Evolutionary conservation across 495 filamentous ascomycete genomes (phyloP).

Genomic region (Talaromyces liani): DNA sequence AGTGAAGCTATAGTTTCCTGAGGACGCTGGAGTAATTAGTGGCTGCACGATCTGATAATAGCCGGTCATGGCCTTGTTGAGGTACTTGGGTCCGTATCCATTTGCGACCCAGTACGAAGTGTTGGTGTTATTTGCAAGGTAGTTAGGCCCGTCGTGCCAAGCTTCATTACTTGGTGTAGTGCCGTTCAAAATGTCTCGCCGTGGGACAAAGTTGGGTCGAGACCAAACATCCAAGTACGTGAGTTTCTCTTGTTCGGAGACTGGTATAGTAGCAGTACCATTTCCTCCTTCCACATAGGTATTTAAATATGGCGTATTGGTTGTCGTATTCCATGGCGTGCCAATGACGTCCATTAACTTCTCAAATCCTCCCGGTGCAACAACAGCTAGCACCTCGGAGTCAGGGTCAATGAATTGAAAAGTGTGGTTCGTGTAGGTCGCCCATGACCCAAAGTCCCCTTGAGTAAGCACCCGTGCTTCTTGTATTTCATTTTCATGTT

Average conservation of each 20-base stretch:
- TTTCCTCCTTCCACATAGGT: neutral
- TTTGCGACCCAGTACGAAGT: conserved; percentile 35
- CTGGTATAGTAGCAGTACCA: neutral
- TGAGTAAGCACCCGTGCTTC: conserved; percentile 26
- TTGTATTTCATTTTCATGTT: conserved; percentile 24
- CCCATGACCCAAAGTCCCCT: conserved; percentile 35
- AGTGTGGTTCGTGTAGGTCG: conserved; percentile 35
- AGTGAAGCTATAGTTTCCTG: conserved; percentile 29
- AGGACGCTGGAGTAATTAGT: conserved; percentile 24
- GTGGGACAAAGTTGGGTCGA: conserved; percentile 26
- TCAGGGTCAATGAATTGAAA: conserved; percentile 39
- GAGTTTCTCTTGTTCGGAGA: neutral
- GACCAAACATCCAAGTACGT: conserved; percentile 32
- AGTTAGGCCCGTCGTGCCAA: conserved; percentile 28
- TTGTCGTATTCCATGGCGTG: neutral
- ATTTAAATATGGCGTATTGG: neutral
- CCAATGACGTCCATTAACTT: conserved; percentile 10
- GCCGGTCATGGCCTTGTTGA: conserved; percentile 21
- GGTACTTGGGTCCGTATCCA: conserved; percentile 32
- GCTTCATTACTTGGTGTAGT: conserved; percentile 17
- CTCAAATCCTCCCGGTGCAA: conserved; percentile 40
- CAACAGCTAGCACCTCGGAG: conserved; percentile 35
- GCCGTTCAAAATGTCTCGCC: conserved; percentile 30
- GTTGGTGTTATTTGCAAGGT: conserved; percentile 14
- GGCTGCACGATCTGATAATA: conserved; percentile 35